Base-by-base conservation (phyloP, 2,329 filamentous ascomycete species). In the Dothideomycetes sp. region DNA sequence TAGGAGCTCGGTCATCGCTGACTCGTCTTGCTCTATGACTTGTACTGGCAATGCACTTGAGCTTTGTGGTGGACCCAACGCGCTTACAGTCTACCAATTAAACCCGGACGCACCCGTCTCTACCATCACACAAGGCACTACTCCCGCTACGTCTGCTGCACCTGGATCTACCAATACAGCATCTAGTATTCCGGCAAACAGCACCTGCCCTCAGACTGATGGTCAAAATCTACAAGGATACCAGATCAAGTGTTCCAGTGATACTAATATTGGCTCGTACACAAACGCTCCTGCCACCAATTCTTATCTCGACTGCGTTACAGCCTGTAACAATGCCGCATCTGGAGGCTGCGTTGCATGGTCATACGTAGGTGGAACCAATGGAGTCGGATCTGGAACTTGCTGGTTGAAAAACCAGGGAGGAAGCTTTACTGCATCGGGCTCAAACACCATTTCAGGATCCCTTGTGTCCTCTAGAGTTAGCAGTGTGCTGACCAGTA, bases 31-130 rank as follows among this genome's bases (percentile, higher is more conserved):
- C 44, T 47, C 41, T n/a, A 54, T 53, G 50, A 32, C 44, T 3
- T 60, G 56, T 31, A 38, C 46, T 4, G 53, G 50, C 17, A 52
- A 55, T 44, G 24, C 28, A 4, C 45, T 45, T 11, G 47, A 59
- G 45, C 50, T 48, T 29, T 60, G 57, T 29, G 57, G 57, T 33
- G 54, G 45, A 13, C 45, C 47, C 8, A 54, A 51, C 28, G 43
- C 49, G 13, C 44, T 58, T n/a, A 51, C 48, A 4, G 36, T 58
- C 4, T 59, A 58, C 35, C 33, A 47, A 6, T 41, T 50, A 17
- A 32, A 28, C 19, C 16, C 24, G 10, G 40, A 34, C 22, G 39
- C 46, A 12, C 18, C 28, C 15, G 36, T 48, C 23, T 31, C 41
- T 5, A 43, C 40, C n/a, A 48, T 48, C 19, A 32, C 28, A 7